Conservation (phyloP, 2,329 filamentous ascomycete species). For the Hypoxylon sp. region DNA sequence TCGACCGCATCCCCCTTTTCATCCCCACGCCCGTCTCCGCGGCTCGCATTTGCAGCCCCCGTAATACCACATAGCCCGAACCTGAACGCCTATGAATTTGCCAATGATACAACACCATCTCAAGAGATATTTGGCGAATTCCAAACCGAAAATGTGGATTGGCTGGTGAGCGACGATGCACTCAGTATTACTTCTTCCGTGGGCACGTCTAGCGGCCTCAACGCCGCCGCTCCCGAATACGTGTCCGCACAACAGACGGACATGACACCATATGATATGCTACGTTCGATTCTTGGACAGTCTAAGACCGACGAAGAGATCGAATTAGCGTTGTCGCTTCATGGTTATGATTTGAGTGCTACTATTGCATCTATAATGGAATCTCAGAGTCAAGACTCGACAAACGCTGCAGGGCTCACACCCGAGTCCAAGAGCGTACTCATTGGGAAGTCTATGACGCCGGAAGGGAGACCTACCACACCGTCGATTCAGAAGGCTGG, state of each 20-base stretch:
- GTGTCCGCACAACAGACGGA: slow-evolving; percentile 75
- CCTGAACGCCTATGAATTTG: slow-evolving; percentile 94
- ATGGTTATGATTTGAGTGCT: slow-evolving; percentile 92
- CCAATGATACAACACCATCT: slow-evolving; percentile 79
- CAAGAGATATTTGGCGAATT: slow-evolving; percentile 90
- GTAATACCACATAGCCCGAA: slow-evolving; percentile 93
- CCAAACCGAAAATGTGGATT: slow-evolving; percentile 94
- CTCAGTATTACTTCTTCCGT: slow-evolving; percentile 81
- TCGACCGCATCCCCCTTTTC: slow-evolving; percentile 88
- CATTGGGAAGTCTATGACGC: slow-evolving; percentile 88
- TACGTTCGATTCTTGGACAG: slow-evolving; percentile 91
- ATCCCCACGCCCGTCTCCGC: slow-evolving; percentile 90
- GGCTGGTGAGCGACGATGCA: slow-evolving; percentile 90
- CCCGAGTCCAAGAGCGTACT: slow-evolving; percentile 73
- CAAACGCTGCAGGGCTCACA: slow-evolving; percentile 52
- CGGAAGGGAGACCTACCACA: slow-evolving; percentile 77
- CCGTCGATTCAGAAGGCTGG: slow-evolving; percentile 81
- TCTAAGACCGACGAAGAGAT: slow-evolving; percentile 93
- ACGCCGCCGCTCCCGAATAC: slow-evolving; percentile 83
- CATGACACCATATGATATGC: slow-evolving; percentile 98
- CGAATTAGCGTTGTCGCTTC: slow-evolving; percentile 84
- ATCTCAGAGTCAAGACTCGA: slow-evolving; percentile 63
- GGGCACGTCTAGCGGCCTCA: slow-evolving; percentile 74
- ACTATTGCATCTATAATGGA: slow-evolving; percentile 92
- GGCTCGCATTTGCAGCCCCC: slow-evolving; percentile 88